Conservation (phyloP, 805 yeast species). For the Teunomyces lycoperdinae region DNA sequence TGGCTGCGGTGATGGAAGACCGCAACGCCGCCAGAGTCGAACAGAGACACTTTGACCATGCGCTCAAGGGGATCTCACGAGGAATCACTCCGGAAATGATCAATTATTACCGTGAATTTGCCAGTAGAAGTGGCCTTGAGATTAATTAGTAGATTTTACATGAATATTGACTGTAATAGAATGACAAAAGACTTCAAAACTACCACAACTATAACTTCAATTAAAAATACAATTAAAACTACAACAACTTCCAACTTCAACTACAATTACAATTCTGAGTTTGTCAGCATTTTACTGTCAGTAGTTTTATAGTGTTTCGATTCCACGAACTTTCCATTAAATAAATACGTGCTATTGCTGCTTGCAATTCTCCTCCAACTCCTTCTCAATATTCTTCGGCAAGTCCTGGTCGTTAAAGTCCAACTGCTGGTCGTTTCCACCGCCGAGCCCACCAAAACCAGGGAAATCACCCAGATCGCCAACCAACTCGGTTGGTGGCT, state of each 20-base stretch:
- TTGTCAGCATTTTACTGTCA: too few relatives aligned
- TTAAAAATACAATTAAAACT: too few relatives aligned
- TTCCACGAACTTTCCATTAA: not conserved
- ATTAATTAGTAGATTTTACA: too few relatives aligned
- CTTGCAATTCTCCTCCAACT: slow-evolving; percentile 57
- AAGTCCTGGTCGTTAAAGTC: slow-evolving; percentile 52
- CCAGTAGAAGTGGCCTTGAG: slow-evolving; percentile 31
- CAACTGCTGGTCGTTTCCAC: slow-evolving; percentile 28
- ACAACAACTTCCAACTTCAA: too few relatives aligned
- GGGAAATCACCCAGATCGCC: slow-evolving; percentile 53
- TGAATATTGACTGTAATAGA: too few relatives aligned
- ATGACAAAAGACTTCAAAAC: too few relatives aligned
- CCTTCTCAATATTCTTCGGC: slow-evolving; percentile 51
- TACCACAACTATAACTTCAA: too few relatives aligned
- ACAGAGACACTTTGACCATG: slow-evolving; percentile 69
- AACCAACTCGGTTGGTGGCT: slow-evolving; percentile 75
- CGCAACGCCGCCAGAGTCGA: slow-evolving; percentile 50
- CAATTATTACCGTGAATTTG: slow-evolving; percentile 62
- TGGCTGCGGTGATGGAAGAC: slow-evolving; percentile 87
- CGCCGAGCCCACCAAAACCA: slow-evolving; percentile 41
- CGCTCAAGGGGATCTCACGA: slow-evolving; percentile 62
- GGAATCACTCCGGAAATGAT: slow-evolving; percentile 88
- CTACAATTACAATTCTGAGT: too few relatives aligned
- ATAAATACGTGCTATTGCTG: slow-evolving; percentile 21
- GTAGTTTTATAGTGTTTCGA: too few relatives aligned